Evolutionary conservation across 1,139 yeast species (phyloP).

Genomic region (Kluyveromyces marxianus): DNA sequence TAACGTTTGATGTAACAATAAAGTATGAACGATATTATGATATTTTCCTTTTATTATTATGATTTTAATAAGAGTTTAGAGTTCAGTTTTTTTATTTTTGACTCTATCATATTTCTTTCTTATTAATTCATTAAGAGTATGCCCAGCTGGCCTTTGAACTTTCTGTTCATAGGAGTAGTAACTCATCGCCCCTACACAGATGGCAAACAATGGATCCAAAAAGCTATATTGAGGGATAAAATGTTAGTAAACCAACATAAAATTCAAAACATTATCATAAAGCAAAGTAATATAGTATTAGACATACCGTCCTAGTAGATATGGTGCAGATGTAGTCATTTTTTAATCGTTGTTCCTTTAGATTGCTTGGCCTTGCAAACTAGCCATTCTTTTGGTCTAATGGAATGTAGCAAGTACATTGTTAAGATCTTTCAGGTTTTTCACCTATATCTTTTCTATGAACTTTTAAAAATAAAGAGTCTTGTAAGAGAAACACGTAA

Average conservation of each 20-base stretch:
- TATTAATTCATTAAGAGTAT: slow-evolving; percentile 45
- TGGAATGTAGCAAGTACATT: no score
- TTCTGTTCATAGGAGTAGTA: slow-evolving; percentile 54
- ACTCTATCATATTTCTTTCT: slow-evolving; percentile 25
- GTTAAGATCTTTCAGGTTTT: no score
- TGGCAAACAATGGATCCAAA: slow-evolving; percentile 53
- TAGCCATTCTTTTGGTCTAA: no score
- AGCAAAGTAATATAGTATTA: no score
- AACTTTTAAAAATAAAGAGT: no score
- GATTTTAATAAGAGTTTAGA: background rate
- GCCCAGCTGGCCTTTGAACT: slow-evolving; percentile 49
- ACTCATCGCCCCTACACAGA: slow-evolving; percentile 49
- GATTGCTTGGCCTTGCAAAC: no score
- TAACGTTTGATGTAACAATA: background rate
- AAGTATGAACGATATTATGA: background rate
- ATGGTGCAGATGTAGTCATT: slow-evolving; percentile 15
- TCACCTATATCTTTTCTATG: no score
- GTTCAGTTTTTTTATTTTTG: background rate
- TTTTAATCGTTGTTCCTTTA: background rate
- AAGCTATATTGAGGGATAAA: slow-evolving; percentile 8
- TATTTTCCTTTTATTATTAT: background rate
- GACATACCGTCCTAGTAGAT: slow-evolving; percentile 18
- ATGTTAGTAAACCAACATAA: background rate
- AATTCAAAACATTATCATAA: no score
- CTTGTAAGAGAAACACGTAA: no score